Base-by-base conservation (phyloP, 805 yeast genomes). In the Groenewaldozyma salmanticensis region DNA sequence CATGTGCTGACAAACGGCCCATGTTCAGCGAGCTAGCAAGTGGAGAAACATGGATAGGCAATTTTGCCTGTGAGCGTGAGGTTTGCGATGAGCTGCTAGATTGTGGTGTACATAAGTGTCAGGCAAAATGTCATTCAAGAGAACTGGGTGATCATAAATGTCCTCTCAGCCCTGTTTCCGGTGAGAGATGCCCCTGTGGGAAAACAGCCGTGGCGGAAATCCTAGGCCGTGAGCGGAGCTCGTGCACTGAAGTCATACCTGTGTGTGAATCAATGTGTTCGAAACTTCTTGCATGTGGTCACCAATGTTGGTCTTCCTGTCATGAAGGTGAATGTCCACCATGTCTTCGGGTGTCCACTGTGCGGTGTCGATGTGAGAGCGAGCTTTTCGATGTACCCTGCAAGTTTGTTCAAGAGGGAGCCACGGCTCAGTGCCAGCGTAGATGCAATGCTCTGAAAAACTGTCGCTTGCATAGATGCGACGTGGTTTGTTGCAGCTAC, bases 121-220 rank as follows among this genome's bases (percentile, higher is more conserved):
- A 54, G 13, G 38, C 44, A n/a, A 38, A 54, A 1, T 80, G 92
- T 47, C 85, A 78, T 53, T 70, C 80, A 0, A 64, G 71, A 17
- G 48, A 64, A 0, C 60, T 68, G 43, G 54, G 53, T 5, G 50
- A 51, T 11, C 53, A 60, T 58, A 57, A 58, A 20, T 87, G 96
- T 61, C 81, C 80, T 9, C 64, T 67, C 34, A 66, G 82, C 4
- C 94, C 95, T 0, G 62, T 66, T 15, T 48, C 62, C 1, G 58
- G 79, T n/a, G 72, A 65, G 21, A 71, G 74, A 1, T 87, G 96
- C 61, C 81, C 80, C 29, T 87, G 96, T 66, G 95, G 95, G 1
- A 77, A 80, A 52, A 70, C 76, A 2, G 50, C 54, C 3, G 65
- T 79, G 6, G 54, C 54, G 1, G 65, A 65, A 1, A 43, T 71